These are phyloP conservation scores for Colletotrichum filicis DNA, from an alignment of 2,329 filamentous ascomycete species.

Conservation along the genomic window DNA sequence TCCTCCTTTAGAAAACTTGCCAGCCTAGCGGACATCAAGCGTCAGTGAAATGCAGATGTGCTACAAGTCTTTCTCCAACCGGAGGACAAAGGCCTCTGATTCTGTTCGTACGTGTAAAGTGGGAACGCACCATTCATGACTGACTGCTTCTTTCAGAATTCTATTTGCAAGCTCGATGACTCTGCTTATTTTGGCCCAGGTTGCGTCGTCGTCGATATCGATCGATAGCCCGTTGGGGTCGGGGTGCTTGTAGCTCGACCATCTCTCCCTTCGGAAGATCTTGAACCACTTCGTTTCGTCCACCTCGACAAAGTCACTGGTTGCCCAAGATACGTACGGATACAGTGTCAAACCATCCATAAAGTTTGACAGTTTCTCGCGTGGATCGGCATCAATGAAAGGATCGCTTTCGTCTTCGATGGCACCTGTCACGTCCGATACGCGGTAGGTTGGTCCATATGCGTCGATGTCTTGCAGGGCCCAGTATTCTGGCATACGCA, in stretches of 20 bases:
- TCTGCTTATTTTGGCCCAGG: not conserved
- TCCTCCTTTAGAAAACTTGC: not conserved
- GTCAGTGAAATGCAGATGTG: not conserved
- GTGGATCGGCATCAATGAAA: no score
- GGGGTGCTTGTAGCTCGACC: not conserved
- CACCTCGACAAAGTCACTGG: constrained; percentile 2
- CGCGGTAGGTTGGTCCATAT: not conserved
- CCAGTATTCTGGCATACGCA: not conserved
- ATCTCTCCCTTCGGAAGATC: constrained; percentile 2
- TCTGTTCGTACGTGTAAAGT: no score
- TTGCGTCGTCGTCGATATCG: constrained; percentile 5
- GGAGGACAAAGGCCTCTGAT: not conserved
- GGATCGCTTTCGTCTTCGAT: not conserved
- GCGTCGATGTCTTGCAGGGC: not conserved
- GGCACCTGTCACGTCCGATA: not conserved
- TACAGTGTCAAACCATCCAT: not conserved
- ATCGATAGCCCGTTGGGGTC: not conserved
- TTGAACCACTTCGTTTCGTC: constrained; percentile 22
- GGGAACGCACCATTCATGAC: constrained; percentile 5
- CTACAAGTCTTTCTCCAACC: not conserved
- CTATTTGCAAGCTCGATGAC: constrained; percentile 19
- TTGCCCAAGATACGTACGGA: not conserved
- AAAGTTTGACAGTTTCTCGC: not conserved
- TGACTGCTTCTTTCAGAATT: not conserved
- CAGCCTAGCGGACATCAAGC: not conserved